Percentiles rank a stretch among this genome's conserved stretches.
Conservation (phyloP, 148 eudicot species). For the Cornus controversa region DNA sequence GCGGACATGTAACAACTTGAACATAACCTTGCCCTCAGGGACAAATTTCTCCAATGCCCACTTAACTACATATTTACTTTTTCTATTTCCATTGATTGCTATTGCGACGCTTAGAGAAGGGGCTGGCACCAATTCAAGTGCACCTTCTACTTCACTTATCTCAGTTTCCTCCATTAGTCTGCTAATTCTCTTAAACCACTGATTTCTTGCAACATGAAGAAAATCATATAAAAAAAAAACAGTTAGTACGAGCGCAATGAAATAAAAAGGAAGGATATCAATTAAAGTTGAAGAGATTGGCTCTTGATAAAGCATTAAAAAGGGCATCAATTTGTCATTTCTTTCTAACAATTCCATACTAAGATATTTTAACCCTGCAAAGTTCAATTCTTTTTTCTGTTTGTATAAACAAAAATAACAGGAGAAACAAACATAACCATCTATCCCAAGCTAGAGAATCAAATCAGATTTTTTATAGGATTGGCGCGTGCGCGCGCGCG, state of each 20-base stretch:
- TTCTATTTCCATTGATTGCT: conserved; percentile 68
- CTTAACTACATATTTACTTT: conserved; percentile 52
- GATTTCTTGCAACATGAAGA: conserved; percentile 12
- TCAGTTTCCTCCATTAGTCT: conserved; percentile 32
- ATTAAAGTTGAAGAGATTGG: not conserved
- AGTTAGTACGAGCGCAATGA: not conserved
- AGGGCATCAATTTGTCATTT: not conserved
- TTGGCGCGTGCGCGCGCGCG: no score
- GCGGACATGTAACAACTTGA: conserved; percentile 72
- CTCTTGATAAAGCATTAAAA: not conserved
- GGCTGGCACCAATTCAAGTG: no score
- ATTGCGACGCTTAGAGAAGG: conserved; percentile 47
- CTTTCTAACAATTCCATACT: not conserved
- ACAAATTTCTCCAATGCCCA: conserved; percentile 82
- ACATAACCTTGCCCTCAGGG: conserved; percentile 50
- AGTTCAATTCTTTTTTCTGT: not conserved
- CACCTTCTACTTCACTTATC: conserved; percentile 16
- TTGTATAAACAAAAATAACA: not conserved
- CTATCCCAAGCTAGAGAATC: not conserved
- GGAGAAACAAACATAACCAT: not conserved
- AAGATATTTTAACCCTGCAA: not conserved
- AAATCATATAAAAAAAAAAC: not conserved
- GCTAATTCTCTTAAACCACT: conserved; percentile 5
- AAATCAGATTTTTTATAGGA: not conserved
- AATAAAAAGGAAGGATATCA: not conserved